Percentiles rank a stretch among this genome's conserved stretches.
Conservation (phyloP, 495 filamentous ascomycete species). For the Penicillium fimorum region DNA sequence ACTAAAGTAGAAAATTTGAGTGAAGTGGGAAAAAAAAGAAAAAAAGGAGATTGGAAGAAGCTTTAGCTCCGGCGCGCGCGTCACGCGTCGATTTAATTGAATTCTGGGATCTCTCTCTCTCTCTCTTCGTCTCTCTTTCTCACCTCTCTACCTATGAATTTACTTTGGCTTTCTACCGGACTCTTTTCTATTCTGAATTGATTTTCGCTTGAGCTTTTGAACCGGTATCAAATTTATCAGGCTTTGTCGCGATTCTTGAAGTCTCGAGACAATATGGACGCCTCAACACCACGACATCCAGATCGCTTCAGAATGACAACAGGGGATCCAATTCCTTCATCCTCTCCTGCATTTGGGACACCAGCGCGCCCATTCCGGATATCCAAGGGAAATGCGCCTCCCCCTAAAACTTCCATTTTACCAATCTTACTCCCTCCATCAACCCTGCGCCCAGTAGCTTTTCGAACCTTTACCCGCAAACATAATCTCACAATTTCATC, state of each 20-base stretch:
- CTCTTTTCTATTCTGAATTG: not conserved
- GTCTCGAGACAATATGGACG: constrained; percentile 21
- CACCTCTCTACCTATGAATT: not conserved
- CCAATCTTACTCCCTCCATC: constrained; percentile 85
- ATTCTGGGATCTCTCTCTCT: constrained; percentile 3
- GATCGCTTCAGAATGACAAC: constrained; percentile 31
- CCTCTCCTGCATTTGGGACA: constrained; percentile 85
- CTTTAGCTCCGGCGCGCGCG: constrained; percentile 10
- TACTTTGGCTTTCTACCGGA: not conserved
- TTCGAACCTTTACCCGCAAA: constrained; percentile 96
- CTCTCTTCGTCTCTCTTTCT: not conserved
- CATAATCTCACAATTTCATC: constrained; percentile 93
- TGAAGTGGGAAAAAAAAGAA: constrained; percentile 7
- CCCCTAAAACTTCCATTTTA: constrained; percentile 70
- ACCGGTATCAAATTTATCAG: not conserved
- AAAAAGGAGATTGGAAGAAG: not conserved
- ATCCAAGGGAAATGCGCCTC: constrained; percentile 43
- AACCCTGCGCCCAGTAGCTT: constrained; percentile 85
- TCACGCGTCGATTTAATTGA: constrained; percentile 25
- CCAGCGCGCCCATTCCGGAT: constrained; percentile 67
- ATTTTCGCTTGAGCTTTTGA: not conserved
- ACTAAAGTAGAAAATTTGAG: not conserved
- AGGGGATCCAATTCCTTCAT: constrained; percentile 70
- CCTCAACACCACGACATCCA: constrained; percentile 30
- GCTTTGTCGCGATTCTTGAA: not conserved